Percentiles rank a stretch among this genome's conserved stretches.
Evolutionary conservation across 2,329 filamentous ascomycete genomes (phyloP).

Genomic region (Penicillium sp.): DNA sequence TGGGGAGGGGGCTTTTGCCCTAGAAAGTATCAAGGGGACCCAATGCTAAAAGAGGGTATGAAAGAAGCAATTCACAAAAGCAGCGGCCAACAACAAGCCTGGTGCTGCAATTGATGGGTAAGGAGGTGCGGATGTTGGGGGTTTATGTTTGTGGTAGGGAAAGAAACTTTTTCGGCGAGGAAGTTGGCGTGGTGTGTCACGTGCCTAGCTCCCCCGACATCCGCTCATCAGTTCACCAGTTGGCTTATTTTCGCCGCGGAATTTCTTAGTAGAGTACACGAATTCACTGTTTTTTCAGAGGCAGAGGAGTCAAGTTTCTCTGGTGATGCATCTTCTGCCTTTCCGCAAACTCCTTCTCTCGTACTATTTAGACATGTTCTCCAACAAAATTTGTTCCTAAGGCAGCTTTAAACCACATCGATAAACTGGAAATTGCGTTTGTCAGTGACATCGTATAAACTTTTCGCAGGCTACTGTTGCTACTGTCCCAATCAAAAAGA

Average conservation of each 20-base stretch:
- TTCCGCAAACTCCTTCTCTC: too few relatives aligned
- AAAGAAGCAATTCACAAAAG: background rate
- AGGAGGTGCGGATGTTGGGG: constrained; percentile 9
- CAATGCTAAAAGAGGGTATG: background rate
- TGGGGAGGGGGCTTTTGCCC: constrained; percentile 14
- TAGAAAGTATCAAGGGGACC: background rate
- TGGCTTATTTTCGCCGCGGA: background rate
- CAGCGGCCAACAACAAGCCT: constrained; percentile 7
- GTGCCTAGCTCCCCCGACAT: constrained; percentile 8
- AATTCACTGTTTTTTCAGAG: too few relatives aligned
- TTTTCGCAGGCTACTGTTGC: too few relatives aligned
- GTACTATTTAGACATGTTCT: too few relatives aligned
- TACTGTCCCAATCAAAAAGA: too few relatives aligned
- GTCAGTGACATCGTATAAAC: too few relatives aligned
- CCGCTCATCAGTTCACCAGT: background rate
- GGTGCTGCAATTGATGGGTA: constrained; percentile 21
- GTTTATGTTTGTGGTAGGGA: constrained; percentile 18
- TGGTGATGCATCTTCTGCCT: too few relatives aligned
- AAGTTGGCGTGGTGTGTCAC: constrained; percentile 21
- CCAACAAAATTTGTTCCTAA: too few relatives aligned
- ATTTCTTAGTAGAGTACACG: background rate
- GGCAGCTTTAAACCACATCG: too few relatives aligned
- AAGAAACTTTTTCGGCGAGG: constrained; percentile 34
- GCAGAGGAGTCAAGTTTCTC: too few relatives aligned
- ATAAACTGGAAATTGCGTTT: too few relatives aligned